Conservation (phyloP, 2,329 filamentous ascomycete genomes). For the Pseudogymnoascus sp. region DNA sequence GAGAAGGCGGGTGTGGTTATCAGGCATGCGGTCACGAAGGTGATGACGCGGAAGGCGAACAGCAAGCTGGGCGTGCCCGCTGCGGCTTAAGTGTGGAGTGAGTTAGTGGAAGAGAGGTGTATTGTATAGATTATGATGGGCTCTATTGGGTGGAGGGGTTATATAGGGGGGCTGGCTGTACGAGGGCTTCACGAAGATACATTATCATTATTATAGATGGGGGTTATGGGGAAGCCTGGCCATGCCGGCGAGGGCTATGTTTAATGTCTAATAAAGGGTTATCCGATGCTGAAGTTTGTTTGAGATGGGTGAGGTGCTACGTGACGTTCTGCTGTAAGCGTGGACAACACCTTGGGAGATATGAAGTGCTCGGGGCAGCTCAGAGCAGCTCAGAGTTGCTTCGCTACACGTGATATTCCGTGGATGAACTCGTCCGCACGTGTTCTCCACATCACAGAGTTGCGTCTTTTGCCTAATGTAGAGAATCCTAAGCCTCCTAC, state of each 20-base stretch:
- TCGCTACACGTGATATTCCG: background rate
- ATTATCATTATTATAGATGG: constrained; percentile 9
- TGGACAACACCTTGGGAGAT: background rate
- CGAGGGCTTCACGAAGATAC: background rate
- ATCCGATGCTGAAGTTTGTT: background rate
- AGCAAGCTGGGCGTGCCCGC: constrained; percentile 35
- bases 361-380: background rate
- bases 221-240: background rate
- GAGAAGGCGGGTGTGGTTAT: constrained; percentile 88
- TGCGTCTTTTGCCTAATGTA: background rate
- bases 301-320: background rate
- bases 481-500: background rate
- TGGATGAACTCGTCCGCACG: background rate
- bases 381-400: background rate
- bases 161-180: background rate
- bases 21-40: constrained; percentile 87
- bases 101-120: background rate
- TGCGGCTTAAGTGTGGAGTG: constrained; percentile 23
- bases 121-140: constrained; percentile 7
- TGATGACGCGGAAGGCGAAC: constrained; percentile 61
- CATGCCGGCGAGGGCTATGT: background rate
- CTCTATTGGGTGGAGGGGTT: background rate
- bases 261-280: constrained; percentile 4
- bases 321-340: background rate
- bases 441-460: background rate